These are phyloP conservation scores for Crucibulum laeve DNA, from an alignment of 768 basidiomycete species.

Conservation along the genomic window DNA sequence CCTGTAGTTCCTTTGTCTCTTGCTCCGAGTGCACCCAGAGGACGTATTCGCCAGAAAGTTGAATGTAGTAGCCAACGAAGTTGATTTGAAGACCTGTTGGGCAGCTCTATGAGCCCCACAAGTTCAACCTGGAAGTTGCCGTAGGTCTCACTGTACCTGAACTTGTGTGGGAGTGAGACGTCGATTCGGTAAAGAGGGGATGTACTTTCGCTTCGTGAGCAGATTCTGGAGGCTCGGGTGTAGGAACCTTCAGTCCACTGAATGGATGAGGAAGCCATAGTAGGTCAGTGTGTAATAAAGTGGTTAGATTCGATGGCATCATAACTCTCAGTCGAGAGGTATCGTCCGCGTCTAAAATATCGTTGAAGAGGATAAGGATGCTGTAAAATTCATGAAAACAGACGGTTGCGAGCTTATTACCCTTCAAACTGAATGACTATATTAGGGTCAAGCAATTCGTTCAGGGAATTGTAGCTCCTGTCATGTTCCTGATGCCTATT, in stretches of 20 bases:
- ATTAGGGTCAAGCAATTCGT: too few relatives aligned
- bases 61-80: conserved; percentile 18
- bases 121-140: conserved; percentile 21
- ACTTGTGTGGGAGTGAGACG: conserved; percentile 24
- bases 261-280: neutral
- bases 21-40: conserved; percentile 24
- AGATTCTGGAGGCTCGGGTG: too few relatives aligned
- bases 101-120: conserved; percentile 19
- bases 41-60: conserved; percentile 18
- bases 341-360: too few relatives aligned
- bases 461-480: too few relatives aligned
- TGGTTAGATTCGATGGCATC: too few relatives aligned
- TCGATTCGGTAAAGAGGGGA: conserved; percentile 26
- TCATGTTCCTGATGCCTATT: neutral
- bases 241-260: neutral
- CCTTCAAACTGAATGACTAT: too few relatives aligned
- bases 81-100: conserved; percentile 18
- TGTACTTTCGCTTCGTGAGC: conserved; percentile 5
- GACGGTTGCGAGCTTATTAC: too few relatives aligned
- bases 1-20: conserved; percentile 28
- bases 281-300: too few relatives aligned
- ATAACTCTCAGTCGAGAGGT: too few relatives aligned
- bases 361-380: too few relatives aligned
- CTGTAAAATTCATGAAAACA: too few relatives aligned
- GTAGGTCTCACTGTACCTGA: conserved; percentile 27